Conservation (phyloP, 2,329 filamentous ascomycete genomes). For the Penicillium oxalicum region DNA sequence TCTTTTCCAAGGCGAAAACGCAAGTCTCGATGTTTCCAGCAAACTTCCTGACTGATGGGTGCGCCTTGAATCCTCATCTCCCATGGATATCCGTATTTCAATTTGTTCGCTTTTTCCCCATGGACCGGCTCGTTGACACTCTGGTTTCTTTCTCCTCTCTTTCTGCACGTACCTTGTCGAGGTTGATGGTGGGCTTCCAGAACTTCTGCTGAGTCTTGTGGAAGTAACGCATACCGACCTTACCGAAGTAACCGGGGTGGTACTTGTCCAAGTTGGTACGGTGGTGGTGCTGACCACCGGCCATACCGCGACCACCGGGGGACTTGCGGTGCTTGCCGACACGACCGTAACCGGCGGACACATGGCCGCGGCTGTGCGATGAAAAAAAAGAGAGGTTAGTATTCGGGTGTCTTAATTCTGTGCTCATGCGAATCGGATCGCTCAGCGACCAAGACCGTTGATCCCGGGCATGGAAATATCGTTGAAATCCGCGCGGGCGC, state of each 20-base stretch:
- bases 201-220: conserved; percentile 92
- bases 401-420: conserved; percentile 1
- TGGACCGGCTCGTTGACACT: conserved; percentile 4
- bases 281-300: conserved; percentile 99
- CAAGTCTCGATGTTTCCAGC: too few relatives aligned
- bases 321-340: conserved; percentile 98
- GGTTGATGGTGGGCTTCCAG: conserved; percentile 98
- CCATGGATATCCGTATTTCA: background rate
- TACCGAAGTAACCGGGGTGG: conserved; percentile 99
- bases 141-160: background rate
- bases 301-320: conserved; percentile 73
- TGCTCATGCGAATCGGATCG: too few relatives aligned
- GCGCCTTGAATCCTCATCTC: too few relatives aligned
- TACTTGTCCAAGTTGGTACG: conserved; percentile 88
- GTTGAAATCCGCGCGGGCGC: conserved; percentile 5
- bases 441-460: too few relatives aligned
- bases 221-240: conserved; percentile 94
- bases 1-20: too few relatives aligned
- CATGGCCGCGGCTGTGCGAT: conserved; percentile 76
- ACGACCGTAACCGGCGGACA: conserved; percentile 97
- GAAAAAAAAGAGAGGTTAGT: conserved; percentile 21
- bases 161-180: conserved; percentile 76
- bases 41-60: too few relatives aligned
- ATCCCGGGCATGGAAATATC: too few relatives aligned
- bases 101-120: background rate